Evolutionary conservation across 257 asterid species (phyloP), one percentile per base, ranked within the genome.

Genomic region (Echium plantagineum): DNA sequence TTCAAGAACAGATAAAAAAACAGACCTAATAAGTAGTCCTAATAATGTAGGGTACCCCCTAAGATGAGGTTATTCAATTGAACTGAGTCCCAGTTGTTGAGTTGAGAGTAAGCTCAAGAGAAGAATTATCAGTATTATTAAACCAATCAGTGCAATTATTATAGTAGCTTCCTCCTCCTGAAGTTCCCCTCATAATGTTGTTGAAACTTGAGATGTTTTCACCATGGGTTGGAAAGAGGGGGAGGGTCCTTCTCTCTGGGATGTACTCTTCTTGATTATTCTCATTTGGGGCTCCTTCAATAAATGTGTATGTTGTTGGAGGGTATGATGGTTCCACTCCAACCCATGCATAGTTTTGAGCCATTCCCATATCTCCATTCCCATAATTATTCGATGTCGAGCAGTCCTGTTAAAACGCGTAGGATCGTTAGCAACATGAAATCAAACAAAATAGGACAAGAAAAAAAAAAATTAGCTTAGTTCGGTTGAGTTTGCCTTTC

Each of bases 141-240:
- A 52, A 57, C 71, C 75, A 71, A 47, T 67, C 54, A 21, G 54
- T 48, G 49, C 10, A 42, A 17, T 42, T 42, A 18, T 19, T 22
- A 52, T 77, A 77, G 52, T 69, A 67, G 66, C 61, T 24, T 7
- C 68, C 69, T 0, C 64, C 52, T 47, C 17, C 49, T 42, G 3
- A 2, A 10, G 66, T 35, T 15, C 57, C 66, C 21, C 64, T 57
- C 26, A 22, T 60, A 22, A 15, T 55, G 69, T 28, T 28, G 66
- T 61, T 1, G 61, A 64, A 71, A 31, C 80, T 84, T 12, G 72
- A 58, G 13, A 17, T 59, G 55, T 74, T 61, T 26, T 81, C 93
- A 55, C 79, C 82, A 66, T 89, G 97, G 74, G 86, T 78, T 16
- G 99, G 99, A 66, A 93, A 93, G 26, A 93, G 96, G 0, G 97